A percentile compares a stretch with the other conserved stretches of the same genome.
Conservation (phyloP, 2,329 filamentous ascomycete species). For the Aspergillus alliaceus region DNA sequence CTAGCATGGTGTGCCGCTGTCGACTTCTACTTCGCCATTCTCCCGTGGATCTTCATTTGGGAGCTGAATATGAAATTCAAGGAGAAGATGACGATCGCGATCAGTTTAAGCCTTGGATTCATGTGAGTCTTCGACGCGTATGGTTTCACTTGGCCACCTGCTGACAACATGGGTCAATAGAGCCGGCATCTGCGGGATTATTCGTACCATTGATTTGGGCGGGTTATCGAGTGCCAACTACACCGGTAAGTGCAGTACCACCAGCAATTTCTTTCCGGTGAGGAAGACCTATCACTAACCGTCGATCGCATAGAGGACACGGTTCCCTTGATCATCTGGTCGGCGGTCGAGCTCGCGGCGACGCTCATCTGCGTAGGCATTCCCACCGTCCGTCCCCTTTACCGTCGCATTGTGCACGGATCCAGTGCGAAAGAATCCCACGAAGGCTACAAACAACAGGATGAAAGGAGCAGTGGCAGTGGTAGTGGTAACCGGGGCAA, state of each 20-base stretch:
- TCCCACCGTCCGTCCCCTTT: constrained; percentile 27
- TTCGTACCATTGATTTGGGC: constrained; percentile 16
- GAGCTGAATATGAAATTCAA: constrained; percentile 37
- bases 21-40: constrained; percentile 39
- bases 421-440: constrained; percentile 4
- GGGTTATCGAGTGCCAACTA: constrained; percentile 18
- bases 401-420: constrained; percentile 14
- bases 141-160: no score
- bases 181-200: constrained; percentile 16
- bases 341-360: constrained; percentile 21
- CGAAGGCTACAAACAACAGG: not conserved
- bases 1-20: constrained; percentile 22
- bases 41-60: constrained; percentile 42
- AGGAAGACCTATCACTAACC: no score
- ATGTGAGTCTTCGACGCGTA: constrained; percentile 22
- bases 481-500: not conserved
- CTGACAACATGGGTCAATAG: no score
- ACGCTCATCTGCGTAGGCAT: constrained; percentile 30
- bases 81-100: constrained; percentile 39
- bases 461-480: not conserved
- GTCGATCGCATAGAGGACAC: constrained; percentile 26
- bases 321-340: constrained; percentile 24
- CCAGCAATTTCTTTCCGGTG: no score
- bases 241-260: constrained; percentile 9
- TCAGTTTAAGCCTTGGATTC: constrained; percentile 39